Conservation (phyloP, 306 rosid species). For the Cicer cuneatum region DNA sequence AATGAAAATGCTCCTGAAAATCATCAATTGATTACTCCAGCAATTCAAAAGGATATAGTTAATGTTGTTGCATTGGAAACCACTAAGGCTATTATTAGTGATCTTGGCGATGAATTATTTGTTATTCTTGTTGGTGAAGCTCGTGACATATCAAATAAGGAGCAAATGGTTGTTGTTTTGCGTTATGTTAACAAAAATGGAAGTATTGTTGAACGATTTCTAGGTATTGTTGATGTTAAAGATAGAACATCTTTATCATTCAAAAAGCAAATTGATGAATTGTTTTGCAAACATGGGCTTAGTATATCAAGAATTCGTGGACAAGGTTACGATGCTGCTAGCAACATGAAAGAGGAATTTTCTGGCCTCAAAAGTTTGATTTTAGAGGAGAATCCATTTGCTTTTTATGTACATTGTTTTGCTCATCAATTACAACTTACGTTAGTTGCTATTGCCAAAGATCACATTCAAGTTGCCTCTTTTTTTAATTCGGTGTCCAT, state of each 20-base stretch:
- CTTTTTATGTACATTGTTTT: slow-evolving; percentile 14
- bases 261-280: slow-evolving; percentile 28
- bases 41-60: slow-evolving; percentile 3
- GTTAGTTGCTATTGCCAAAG: slow-evolving; percentile 12
- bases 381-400: slow-evolving; percentile 1
- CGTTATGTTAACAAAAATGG: not conserved
- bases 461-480: slow-evolving; percentile 6
- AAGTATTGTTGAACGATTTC: slow-evolving; percentile 1
- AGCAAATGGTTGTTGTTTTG: not conserved
- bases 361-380: slow-evolving; percentile 6
- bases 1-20: not conserved
- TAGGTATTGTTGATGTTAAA: slow-evolving; percentile 32
- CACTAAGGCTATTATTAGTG: slow-evolving; percentile 24
- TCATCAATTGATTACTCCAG: slow-evolving; percentile 1
- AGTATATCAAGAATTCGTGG: slow-evolving; percentile 4
- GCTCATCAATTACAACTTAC: slow-evolving; percentile 6
- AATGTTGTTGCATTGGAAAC: slow-evolving; percentile 29
- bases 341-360: not conserved
- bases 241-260: slow-evolving; percentile 15
- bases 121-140: slow-evolving; percentile 6
- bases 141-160: not conserved
- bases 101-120: slow-evolving; percentile 16
- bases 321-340: slow-evolving; percentile 14
- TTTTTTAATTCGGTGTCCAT: slow-evolving; percentile 2
- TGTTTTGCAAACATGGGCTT: slow-evolving; percentile 19